Conservation (phyloP, 441 rosid species). For the Corymbia citriodora region DNA sequence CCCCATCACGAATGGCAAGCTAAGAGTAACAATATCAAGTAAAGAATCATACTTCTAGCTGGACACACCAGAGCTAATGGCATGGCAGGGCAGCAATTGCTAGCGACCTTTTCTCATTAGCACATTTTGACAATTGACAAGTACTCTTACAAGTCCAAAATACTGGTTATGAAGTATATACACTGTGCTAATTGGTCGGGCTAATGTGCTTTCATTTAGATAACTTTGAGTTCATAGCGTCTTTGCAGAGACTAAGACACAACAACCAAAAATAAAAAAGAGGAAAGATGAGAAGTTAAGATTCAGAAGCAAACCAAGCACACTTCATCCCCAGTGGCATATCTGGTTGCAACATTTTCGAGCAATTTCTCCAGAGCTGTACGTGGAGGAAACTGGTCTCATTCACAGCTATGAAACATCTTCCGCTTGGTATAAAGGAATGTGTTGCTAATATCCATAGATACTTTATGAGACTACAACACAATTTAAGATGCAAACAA, state of each 20-base stretch:
- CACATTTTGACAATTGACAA: not conserved
- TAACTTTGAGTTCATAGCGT: not conserved
- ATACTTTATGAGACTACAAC: not conserved
- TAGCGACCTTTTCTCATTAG: not conserved
- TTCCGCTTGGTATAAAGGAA: not conserved
- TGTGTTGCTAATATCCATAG: not conserved
- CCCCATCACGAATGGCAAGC: not conserved
- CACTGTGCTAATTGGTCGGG: not conserved
- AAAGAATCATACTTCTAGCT: not conserved
- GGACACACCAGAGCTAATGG: not conserved
- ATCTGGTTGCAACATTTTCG: constrained; percentile 23
- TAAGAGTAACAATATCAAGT: not conserved
- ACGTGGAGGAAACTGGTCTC: not conserved
- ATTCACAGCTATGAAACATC: not conserved
- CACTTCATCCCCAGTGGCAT: constrained; percentile 49
- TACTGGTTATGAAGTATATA: not conserved
- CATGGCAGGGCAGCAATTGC: not conserved
- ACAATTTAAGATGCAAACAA: not conserved
- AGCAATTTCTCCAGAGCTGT: constrained; percentile 55
- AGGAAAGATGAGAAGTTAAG: not conserved
- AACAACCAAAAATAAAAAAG: not conserved
- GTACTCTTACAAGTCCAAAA: not conserved
- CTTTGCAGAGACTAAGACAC: not conserved
- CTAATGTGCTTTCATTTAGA: not conserved
- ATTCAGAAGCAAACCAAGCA: constrained; percentile 29